Conservation (phyloP, 768 basidiomycete genomes). For the Tulasnella sp. region DNA sequence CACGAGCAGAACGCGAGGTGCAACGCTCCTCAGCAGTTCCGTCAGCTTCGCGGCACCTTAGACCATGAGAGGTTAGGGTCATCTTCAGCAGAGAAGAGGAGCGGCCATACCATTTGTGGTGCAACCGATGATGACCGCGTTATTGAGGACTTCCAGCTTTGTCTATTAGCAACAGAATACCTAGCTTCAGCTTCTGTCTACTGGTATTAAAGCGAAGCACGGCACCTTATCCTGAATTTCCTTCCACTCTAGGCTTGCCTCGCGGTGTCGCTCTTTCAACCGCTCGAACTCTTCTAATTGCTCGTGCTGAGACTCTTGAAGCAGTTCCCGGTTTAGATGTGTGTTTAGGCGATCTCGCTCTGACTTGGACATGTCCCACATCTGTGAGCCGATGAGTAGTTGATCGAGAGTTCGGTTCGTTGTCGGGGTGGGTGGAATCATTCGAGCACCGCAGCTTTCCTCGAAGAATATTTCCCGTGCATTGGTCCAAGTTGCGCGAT, state of each 20-base stretch:
- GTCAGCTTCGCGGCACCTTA: constrained; percentile 58
- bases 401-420: constrained; percentile 30
- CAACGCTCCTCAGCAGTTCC: constrained; percentile 45
- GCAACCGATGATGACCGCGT: constrained; percentile 56
- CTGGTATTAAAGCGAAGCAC: constrained; percentile 35
- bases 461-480: background rate
- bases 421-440: constrained; percentile 30
- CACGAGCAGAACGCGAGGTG: constrained; percentile 47
- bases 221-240: constrained; percentile 45
- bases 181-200: background rate
- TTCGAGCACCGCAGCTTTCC: background rate
- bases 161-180: constrained; percentile 32
- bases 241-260: constrained; percentile 28
- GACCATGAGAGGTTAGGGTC: background rate
- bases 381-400: constrained; percentile 22
- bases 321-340: constrained; percentile 38
- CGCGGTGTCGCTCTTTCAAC: constrained; percentile 32
- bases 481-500: background rate
- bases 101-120: constrained; percentile 52
- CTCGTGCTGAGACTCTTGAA: constrained; percentile 23
- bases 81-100: background rate
- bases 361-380: constrained; percentile 43
- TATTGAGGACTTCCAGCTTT: constrained; percentile 41
- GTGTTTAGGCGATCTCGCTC: constrained; percentile 38
- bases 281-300: constrained; percentile 34